These are phyloP conservation scores for Escallonia rubra DNA, from an alignment of 129 eudicot genomes.

Conservation along the genomic window DNA sequence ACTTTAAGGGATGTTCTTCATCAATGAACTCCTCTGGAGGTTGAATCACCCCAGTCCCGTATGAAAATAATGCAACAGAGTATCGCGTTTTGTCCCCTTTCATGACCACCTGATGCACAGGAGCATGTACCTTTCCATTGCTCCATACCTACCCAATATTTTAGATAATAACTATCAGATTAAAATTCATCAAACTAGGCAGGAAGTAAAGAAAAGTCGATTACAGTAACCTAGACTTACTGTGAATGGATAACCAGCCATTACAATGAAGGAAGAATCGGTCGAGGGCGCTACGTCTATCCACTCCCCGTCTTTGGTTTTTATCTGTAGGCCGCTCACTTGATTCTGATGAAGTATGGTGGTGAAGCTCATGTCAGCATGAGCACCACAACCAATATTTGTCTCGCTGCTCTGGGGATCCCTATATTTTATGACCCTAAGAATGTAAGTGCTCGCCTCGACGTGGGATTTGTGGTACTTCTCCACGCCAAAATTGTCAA, in stretches of 20 bases:
- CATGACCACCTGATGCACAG: conserved; percentile 21
- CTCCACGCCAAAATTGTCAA: conserved; percentile 22
- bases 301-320: conserved; percentile 30
- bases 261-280: conserved; percentile 25
- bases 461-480: conserved; percentile 25
- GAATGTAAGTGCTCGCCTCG: conserved; percentile 23
- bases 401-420: conserved; percentile 12
- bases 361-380: conserved; percentile 30
- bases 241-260: conserved; percentile 28
- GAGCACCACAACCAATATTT: conserved; percentile 22
- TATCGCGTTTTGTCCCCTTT: conserved; percentile 22
- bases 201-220: too few relatives aligned
- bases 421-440: conserved; percentile 27
- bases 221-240: conserved; percentile 4
- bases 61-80: conserved; percentile 15
- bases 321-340: conserved; percentile 21
- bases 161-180: too few relatives aligned
- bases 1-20: conserved; percentile 21
- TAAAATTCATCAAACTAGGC: too few relatives aligned
- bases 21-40: conserved; percentile 31
- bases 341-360: conserved; percentile 35
- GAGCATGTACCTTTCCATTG: conserved; percentile 28
- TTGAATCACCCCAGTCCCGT: conserved; percentile 2
- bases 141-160: conserved; percentile 25
- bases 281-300: conserved; percentile 17